phyloP scores from a whole-genome alignment of 495 filamentous ascomycete species.

The Platismatia glauca region DNA sequence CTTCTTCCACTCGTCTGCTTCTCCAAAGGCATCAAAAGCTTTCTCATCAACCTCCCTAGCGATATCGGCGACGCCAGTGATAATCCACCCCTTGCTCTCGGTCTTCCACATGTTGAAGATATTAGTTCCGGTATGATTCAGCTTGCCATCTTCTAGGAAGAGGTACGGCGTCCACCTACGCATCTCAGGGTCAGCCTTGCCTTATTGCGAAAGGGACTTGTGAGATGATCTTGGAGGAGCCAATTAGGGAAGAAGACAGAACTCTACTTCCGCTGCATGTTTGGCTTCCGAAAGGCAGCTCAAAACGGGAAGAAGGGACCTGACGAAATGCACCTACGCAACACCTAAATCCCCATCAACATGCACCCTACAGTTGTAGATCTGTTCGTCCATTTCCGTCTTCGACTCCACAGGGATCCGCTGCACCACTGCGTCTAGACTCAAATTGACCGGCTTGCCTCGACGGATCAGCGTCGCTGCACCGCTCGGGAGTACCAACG shows the following conservation, averaged over 20 bases:
- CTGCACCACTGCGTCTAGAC: neutral
- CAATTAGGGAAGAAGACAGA: neutral
- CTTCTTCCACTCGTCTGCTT: too few relatives aligned
- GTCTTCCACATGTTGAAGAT: constrained; percentile 3
- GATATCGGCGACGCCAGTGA: constrained; percentile 4
- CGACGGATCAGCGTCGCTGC: constrained; percentile 6
- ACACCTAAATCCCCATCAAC: constrained; percentile 1
- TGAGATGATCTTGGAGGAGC: neutral
- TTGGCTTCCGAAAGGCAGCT: neutral
- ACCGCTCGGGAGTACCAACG: neutral
- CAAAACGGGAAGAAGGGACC: too few relatives aligned
- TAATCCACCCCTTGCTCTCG: neutral
- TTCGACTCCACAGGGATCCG: constrained; percentile 1
- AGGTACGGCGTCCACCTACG: neutral
- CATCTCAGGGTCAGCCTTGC: neutral
- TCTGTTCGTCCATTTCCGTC: neutral
- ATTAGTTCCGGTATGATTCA: constrained; percentile 2
- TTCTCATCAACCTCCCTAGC: constrained; percentile 1
- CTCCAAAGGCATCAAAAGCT: too few relatives aligned
- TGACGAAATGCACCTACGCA: neutral
- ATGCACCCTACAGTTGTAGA: neutral
- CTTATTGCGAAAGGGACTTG: neutral
- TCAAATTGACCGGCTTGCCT: constrained; percentile 1
- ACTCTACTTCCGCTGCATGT: neutral
- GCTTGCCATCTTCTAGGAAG: neutral